Percentiles rank a stretch among this genome's conserved stretches.
phyloP scores from a whole-genome alignment of 208 protist species.

The Dictyostelium gargantuum region DNA sequence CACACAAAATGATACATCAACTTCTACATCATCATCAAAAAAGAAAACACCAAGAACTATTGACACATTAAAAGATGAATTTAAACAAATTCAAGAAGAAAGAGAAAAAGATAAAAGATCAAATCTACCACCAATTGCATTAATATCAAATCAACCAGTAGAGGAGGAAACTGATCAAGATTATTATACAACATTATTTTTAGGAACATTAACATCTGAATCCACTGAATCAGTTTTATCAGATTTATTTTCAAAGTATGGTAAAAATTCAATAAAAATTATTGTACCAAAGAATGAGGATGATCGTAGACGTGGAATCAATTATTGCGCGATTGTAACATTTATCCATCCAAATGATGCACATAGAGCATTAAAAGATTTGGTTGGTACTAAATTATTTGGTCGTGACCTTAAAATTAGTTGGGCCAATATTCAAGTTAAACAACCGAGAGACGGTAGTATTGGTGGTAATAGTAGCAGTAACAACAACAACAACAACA shows the following conservation, averaged over 20 bases:
- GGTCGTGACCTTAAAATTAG: conserved; percentile 7
- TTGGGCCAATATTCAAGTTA: conserved; percentile 17
- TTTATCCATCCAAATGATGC: neutral
- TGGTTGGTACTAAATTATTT: neutral
- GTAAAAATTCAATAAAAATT: neutral
- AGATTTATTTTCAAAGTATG: neutral
- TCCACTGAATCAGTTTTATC: neutral
- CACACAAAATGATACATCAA: no score
- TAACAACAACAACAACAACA: neutral
- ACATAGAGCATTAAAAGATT: neutral
- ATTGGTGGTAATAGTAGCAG: neutral
- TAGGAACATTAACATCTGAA: neutral
- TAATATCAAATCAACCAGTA: neutral
- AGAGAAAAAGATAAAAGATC: conserved; percentile 18
- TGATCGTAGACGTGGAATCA: neutral
- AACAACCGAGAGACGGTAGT: neutral
- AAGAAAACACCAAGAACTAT: neutral
- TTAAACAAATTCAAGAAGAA: conserved; percentile 37
- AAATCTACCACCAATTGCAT: neutral
- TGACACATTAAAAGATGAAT: conserved; percentile 30
- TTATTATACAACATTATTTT: conserved; percentile 19
- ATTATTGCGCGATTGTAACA: neutral
- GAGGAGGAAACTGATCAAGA: neutral
- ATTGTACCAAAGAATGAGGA: conserved; percentile 8
- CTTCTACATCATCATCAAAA: neutral